Base-by-base conservation (phyloP, 345 rosid species). In the Acer saccharum region DNA sequence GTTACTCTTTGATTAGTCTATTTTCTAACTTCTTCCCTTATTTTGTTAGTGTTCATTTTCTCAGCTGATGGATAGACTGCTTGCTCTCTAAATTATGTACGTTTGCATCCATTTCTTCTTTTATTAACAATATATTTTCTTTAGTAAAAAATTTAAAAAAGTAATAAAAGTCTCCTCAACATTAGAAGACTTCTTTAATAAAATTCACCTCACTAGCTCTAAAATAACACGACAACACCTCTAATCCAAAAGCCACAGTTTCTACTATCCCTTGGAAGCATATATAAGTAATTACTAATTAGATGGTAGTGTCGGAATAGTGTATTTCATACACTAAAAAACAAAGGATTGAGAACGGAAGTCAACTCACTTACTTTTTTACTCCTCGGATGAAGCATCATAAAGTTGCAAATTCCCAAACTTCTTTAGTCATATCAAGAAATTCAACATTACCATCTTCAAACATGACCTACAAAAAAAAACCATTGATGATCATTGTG, bases 351-450 rank as follows among this genome's bases (percentile, higher is more conserved):
- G 7, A 66, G 35, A 66, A 39, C 10, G 7, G 7, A 5, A 46
- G 17, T 48, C n/a, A 74, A 58, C 61, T 72, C 11, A 74, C 29
- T 62, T 27, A 63, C 18, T 61, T 25, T 77, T 27, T 77, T 27
- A 80, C 81, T 69, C 35, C 57, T 46, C 17, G 10, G n/a, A 69
- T 69, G 52, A 73, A 0, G 1, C 70, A 58, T 89, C 85, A 89
- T 74, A 72, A 76, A 69, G 81, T 62, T 76, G 83, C 62, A 46
- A 89, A 69, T 83, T 91, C 89, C 94, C 97, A 95, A 65, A 84
- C 90, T 77, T 86, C 90, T 84, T 84, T 86, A 23, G 90, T 83
- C 93, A 95, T 84, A 81, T 95, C 92, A 44, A 90, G 69, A 75
- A 84, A 81, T 83, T 90, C 89, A 2, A 78, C 75, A 12, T 20